Base-by-base conservation (phyloP, 148 eudicot genomes). In the Vaccinium macrocarpon region DNA sequence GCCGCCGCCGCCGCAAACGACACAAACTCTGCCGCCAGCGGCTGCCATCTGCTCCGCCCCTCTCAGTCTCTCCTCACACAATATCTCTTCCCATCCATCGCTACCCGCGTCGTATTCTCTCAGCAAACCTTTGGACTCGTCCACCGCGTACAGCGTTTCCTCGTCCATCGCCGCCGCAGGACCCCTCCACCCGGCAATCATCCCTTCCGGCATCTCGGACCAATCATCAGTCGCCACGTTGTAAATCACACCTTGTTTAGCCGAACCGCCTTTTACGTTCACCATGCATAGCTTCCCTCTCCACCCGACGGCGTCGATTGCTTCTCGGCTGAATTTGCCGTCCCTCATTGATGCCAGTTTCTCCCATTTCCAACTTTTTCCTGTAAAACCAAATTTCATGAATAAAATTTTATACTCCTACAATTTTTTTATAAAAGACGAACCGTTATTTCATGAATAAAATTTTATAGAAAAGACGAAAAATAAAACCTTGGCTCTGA, bases 131-230 rank as follows among this genome's bases (percentile, higher is more conserved):
- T 88, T 94, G 0, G 84, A 59, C 73, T 90, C 91, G 55, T 96
- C 94, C 79, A 96, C 95, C 79, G 84, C 82, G 57, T 84, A 96
- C 0, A 96, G 84, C 5, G 35, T 83, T 49, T 92, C 89, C 84
- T 96, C 98, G 1, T 86, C 91, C 94, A 94, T 89, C 4, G 99
- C 83, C 18, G 98, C 98, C 61, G 91, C 98, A 70, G 98, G 98
- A 0, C 98, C 98, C 35, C 87, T 83, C 98, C 98, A 96, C 50
- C 98, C 98, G 1, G 35, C 78, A 5, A 90, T 35, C 98, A 96
- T 96, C 70, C 93, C 94, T 25, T 79, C 93, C 81, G 90, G 88
- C 98, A 96, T 95, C 29, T 93, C 93, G 55, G 3, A 57, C 95
- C 95, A 94, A 70, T 62, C 12, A 51, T 91, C 93, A 0, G 25